Conservation (phyloP, 2,329 filamentous ascomycete species). For the Pochonia chlamydosporia region DNA sequence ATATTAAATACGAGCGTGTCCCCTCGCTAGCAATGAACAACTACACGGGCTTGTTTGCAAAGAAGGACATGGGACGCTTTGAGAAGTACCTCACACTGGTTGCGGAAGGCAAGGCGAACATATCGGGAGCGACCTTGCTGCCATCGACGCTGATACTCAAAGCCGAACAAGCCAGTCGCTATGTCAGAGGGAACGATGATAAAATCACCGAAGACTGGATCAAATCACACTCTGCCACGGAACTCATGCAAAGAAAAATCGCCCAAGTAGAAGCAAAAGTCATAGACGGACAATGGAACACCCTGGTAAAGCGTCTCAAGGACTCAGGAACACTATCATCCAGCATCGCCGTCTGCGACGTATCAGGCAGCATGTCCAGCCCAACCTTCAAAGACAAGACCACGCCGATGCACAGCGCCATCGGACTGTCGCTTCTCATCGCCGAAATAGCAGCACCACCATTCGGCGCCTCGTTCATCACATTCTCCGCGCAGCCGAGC, state of each 20-base stretch:
- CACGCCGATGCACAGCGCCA: slow-evolving; percentile 44
- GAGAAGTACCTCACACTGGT: slow-evolving; percentile 43
- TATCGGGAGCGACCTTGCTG: slow-evolving; percentile 50
- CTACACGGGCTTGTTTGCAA: slow-evolving; percentile 42
- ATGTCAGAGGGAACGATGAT: neutral
- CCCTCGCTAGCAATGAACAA: slow-evolving; percentile 52
- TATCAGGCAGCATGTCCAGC: slow-evolving; percentile 45
- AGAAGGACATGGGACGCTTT: slow-evolving; percentile 46
- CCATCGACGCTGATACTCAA: slow-evolving; percentile 42
- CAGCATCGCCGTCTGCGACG: slow-evolving; percentile 52
- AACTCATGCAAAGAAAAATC: slow-evolving; percentile 22
- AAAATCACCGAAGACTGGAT: neutral
- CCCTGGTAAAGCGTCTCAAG: slow-evolving; percentile 50
- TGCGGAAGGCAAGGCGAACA: slow-evolving; percentile 38
- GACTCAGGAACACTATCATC: slow-evolving; percentile 47
- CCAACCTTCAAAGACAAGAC: slow-evolving; percentile 39
- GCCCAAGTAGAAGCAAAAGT: slow-evolving; percentile 28
- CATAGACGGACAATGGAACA: slow-evolving; percentile 48
- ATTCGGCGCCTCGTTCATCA: slow-evolving; percentile 50
- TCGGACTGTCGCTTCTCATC: slow-evolving; percentile 51
- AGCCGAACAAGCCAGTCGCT: neutral
- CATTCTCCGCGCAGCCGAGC: slow-evolving; percentile 37
- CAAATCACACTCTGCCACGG: neutral
- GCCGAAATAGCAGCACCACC: slow-evolving; percentile 46
- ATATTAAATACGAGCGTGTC: slow-evolving; percentile 52